These are phyloP conservation scores for Polychaeton citri DNA, from an alignment of 2,329 filamentous ascomycete genomes.

Conservation along the genomic window DNA sequence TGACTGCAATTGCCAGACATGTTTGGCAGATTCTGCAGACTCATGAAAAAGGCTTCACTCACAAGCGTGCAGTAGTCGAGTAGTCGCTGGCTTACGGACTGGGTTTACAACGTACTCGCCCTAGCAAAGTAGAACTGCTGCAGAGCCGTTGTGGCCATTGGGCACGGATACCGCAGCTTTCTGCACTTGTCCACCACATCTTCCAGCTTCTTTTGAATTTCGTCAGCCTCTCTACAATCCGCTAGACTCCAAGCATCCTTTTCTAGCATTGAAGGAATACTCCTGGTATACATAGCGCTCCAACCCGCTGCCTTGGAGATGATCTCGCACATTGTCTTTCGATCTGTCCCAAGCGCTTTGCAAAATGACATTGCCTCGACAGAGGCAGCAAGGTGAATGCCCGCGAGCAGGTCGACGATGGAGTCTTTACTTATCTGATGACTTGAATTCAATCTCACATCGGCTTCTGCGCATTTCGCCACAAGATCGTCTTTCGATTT, in stretches of 20 bases:
- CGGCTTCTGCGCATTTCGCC: constrained; percentile 19
- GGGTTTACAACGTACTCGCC: too few relatives aligned
- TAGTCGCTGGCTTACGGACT: too few relatives aligned
- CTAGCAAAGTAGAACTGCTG: constrained; percentile 22
- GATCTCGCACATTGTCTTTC: constrained; percentile 32
- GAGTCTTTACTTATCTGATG: constrained; percentile 23
- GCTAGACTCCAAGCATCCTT: constrained; percentile 20
- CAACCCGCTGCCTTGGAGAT: constrained; percentile 35
- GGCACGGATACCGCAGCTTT: constrained; percentile 18
- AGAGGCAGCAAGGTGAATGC: constrained; percentile 36
- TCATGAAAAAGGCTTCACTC: too few relatives aligned
- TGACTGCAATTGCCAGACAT: too few relatives aligned
- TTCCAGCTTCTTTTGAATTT: constrained; percentile 25
- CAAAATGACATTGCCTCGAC: constrained; percentile 37
- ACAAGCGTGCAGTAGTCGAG: too few relatives aligned
- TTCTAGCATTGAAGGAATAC: constrained; percentile 21
- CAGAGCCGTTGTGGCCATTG: constrained; percentile 22
- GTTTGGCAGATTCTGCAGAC: too few relatives aligned
- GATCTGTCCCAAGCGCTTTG: constrained; percentile 30
- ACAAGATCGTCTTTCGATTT: constrained; percentile 19
- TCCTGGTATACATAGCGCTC: constrained; percentile 30
- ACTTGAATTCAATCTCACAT: constrained; percentile 23
- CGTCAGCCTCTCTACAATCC: constrained; percentile 24
- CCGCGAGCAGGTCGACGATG: constrained; percentile 27
- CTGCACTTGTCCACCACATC: constrained; percentile 28